These are phyloP conservation scores for Aspergillus vadensis DNA, from an alignment of 2,329 filamentous ascomycete genomes.

Conservation along the genomic window DNA sequence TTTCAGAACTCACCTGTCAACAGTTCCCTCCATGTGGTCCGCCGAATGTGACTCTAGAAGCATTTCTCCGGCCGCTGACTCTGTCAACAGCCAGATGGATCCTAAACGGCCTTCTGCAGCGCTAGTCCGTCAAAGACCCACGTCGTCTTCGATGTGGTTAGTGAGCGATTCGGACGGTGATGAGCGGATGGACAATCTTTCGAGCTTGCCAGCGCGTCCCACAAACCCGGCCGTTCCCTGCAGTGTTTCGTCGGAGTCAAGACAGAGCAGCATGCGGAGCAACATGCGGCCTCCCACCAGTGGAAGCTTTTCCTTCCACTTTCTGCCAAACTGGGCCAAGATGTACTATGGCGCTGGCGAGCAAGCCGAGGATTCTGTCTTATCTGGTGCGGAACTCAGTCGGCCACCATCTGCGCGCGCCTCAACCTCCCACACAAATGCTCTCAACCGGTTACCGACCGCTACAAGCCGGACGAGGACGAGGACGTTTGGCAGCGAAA, in stretches of 20 bases:
- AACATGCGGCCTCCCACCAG: constrained; percentile 45
- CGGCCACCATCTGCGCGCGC: constrained; percentile 34
- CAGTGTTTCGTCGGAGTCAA: constrained; percentile 49
- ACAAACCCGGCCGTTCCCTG: constrained; percentile 34
- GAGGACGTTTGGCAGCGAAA: constrained; percentile 28
- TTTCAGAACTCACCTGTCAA: constrained; percentile 48
- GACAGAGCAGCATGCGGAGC: constrained; percentile 41
- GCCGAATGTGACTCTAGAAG: constrained; percentile 35
- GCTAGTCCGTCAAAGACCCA: constrained; percentile 25
- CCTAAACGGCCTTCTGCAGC: constrained; percentile 28
- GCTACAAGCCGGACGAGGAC: constrained; percentile 34
- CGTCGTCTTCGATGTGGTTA: constrained; percentile 38
- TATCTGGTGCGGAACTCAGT: constrained; percentile 43
- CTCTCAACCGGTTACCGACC: constrained; percentile 34
- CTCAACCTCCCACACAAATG: constrained; percentile 34
- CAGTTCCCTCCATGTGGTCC: constrained; percentile 48
- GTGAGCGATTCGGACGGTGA: constrained; percentile 36
- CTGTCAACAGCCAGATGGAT: constrained; percentile 24
- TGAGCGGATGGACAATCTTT: constrained; percentile 40
- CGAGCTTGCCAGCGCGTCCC: constrained; percentile 37
- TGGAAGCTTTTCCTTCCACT: constrained; percentile 47
- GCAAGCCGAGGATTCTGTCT: constrained; percentile 51
- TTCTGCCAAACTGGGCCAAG: constrained; percentile 53
- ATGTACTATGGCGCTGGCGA: constrained; percentile 71
- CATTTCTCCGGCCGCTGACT: constrained; percentile 26